Base-by-base conservation (phyloP, 116 monocot species). In the Trichopus zeylanicus region DNA sequence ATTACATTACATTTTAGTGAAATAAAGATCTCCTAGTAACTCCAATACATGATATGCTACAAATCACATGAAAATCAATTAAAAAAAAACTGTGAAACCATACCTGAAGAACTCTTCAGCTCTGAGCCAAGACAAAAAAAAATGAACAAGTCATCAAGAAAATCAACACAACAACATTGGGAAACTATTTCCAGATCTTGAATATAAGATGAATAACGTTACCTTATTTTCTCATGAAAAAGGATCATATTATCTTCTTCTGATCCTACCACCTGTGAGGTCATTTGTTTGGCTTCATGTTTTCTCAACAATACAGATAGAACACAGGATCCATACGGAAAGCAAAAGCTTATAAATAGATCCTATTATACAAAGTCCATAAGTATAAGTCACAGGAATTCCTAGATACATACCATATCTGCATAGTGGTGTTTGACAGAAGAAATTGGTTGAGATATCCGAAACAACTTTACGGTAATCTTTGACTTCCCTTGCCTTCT, bases 191-290 rank as follows among this genome's bases (percentile, higher is more conserved):
- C 13, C 13, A 9, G 12, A 42, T 13, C 13, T 42, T 13, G 42
- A 1, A 16, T 13, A 13, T 42, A 3, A 42, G 3, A 42, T 0
- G 3, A 16, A 8, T 24, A 22, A 22, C 49, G 12, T 59, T 26
- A 98, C 98, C 88, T 85, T 67, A 91, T 66, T 70, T 82, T 98
- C 60, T 98, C 88, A 75, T 98, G 85, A 70, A 91, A 98, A 51
- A 98, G 72, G 22, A 98, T 85, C 34, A 68, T 61, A 54, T 98
- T 98, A 54, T 98, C 98, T 74, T 98, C 98, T 67, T 91, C 88
- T 46, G 85, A 82, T 55, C 88, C 91, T 38, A 98, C 80, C 10
- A 88, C 52, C 98, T 98, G 80, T 33, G 7, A 56, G 4, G 7
- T 19, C 18, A 29, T 6, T 18, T 56, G 10, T 23, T 3, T 5